Evolutionary conservation across 306 rosid species (phyloP), one percentile per base, ranked within the genome.

Genomic region (Hippophae rhamnoides): DNA sequence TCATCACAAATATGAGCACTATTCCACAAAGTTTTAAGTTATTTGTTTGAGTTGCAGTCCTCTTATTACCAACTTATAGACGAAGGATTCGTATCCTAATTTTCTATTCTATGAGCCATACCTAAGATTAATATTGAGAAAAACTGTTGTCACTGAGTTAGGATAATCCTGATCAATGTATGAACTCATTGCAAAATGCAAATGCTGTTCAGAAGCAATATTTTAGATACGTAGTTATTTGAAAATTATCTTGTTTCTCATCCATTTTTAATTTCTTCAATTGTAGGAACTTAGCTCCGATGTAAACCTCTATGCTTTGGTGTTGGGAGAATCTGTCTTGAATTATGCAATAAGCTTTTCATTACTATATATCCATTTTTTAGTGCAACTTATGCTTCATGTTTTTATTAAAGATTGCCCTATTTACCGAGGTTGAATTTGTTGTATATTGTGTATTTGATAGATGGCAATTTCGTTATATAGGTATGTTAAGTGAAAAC

Each of bases 401-500:
- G 3, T 46, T 67, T 6, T 62, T 72, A 58, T 56, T 67, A 58
- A 60, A 68, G 55, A 62, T 64, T 47, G 60, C 74, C 60, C 42
- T 74, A 64, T 61, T 41, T 56, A 63, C 54, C 59, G 44, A 58
- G 38, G 38, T 31, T 31, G 0, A 18, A 18, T 18, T 45, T 70
- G 44, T 51, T 43, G 9, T 76, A 26, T 52, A 43, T 9, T 66
- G 23, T 47, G 56, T 47, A 52, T 8, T 51, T 48, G 64, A 68
- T 66, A 92, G 99, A 92, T 88, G 89, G 99, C 97, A 68, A 92
- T 92, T 76, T 92, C 99, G 68, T 72, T 92, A 78, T 92, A 92
- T 86, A 92, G 96, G 99, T 92, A 82, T 46, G 66, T 62, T 62
- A 66, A 69, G 65, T 53, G 52, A 46, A n/a, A 13, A 66, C 13